Evolutionary conservation across 305 asterid species (phyloP).

Genomic region (Ilex paraguariensis): DNA sequence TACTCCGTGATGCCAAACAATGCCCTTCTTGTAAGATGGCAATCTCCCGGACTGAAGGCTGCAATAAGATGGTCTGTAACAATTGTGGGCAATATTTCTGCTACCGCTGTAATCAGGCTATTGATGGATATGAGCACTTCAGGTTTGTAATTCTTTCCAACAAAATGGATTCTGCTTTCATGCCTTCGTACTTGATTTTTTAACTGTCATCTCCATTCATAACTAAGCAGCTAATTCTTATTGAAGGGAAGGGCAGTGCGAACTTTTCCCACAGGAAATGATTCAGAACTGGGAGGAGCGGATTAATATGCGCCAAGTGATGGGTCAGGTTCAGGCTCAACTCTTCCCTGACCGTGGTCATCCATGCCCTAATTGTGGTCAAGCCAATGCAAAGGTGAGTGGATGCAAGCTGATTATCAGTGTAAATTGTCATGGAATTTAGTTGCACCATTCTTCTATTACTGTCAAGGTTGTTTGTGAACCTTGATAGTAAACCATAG

Average conservation of each 20-base stretch:
- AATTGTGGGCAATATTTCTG: constrained; percentile 82
- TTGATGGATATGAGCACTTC: constrained; percentile 82
- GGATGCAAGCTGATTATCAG: too few species aligned
- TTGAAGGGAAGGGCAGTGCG: constrained; percentile 59
- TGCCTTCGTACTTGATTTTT: background rate
- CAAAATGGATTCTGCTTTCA: too few species aligned
- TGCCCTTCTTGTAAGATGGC: constrained; percentile 96
- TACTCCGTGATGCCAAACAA: constrained; percentile 53
- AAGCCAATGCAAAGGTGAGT: constrained; percentile 62
- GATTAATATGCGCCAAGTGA: constrained; percentile 50
- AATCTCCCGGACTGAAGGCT: constrained; percentile 78
- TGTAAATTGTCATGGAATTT: too few species aligned
- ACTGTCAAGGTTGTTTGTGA: too few species aligned
- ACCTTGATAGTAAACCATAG: too few species aligned
- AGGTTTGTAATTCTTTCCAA: constrained; percentile 32
- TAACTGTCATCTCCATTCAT: background rate
- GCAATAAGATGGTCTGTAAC: constrained; percentile 81
- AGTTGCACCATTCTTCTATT: too few species aligned
- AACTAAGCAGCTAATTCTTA: constrained; percentile 4
- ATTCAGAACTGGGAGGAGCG: constrained; percentile 62
- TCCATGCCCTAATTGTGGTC: constrained; percentile 69
- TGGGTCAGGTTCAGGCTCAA: constrained; percentile 47
- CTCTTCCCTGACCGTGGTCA: constrained; percentile 35
- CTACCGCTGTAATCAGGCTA: constrained; percentile 62
- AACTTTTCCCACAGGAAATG: constrained; percentile 59